phyloP scores from a whole-genome alignment of 306 rosid species.

The Vigna reflexopilosa region DNA sequence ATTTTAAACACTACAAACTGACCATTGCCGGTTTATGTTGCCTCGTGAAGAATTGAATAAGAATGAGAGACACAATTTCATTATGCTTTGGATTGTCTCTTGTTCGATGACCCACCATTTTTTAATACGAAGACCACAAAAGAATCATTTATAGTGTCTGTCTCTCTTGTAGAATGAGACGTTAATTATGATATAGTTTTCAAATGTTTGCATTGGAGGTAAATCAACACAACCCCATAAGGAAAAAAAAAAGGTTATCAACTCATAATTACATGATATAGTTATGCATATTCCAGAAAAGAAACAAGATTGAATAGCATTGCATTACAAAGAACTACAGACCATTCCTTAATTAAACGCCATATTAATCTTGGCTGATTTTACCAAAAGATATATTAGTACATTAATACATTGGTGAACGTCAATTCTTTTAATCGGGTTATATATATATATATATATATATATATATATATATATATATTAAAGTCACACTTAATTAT shows the following conservation, averaged over 20 bases:
- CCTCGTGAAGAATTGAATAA: conserved; percentile 36
- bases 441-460: no score
- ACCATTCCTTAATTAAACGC: not conserved
- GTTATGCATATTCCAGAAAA: not conserved
- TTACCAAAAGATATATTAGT: no score
- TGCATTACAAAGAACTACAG: not conserved
- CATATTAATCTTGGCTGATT: not conserved
- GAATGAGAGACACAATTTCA: not conserved
- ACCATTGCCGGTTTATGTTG: conserved; percentile 34
- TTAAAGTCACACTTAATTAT: no score
- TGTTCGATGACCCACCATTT: conserved; percentile 41
- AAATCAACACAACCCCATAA: not conserved
- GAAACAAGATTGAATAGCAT: not conserved
- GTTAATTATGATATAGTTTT: not conserved
- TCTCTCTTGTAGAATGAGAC: conserved; percentile 9
- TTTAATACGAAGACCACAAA: conserved; percentile 6
- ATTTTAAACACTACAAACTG: not conserved
- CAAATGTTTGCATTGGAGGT: not conserved
- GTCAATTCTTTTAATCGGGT: no score
- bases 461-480: no score
- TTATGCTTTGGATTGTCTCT: conserved; percentile 35
- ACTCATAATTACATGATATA: not conserved
- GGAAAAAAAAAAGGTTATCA: not conserved
- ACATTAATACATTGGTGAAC: no score
- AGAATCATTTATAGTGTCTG: not conserved